Evolutionary conservation across 495 filamentous ascomycete species (phyloP).

Genomic region (Immersiella caudata): DNA sequence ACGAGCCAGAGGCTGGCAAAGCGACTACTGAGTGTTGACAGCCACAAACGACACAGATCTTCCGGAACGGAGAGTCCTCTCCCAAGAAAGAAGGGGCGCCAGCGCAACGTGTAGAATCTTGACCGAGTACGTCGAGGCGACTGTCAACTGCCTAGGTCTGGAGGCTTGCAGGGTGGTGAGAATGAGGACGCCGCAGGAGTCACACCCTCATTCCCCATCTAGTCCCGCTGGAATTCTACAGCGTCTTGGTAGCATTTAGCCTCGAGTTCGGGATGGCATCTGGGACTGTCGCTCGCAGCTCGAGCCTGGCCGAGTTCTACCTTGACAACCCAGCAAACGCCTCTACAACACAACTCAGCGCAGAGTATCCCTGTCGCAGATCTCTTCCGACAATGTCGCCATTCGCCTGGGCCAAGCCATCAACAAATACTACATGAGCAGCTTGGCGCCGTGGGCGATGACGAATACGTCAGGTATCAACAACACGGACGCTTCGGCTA

Average conservation of each 20-base stretch:
- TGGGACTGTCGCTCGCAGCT: not conserved
- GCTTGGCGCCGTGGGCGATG: not conserved
- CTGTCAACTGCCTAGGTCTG: not conserved
- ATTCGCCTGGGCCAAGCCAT: not conserved
- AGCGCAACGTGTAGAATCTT: not conserved
- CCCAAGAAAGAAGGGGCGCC: not conserved
- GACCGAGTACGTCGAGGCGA: slow-evolving; percentile 1
- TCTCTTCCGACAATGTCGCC: not conserved
- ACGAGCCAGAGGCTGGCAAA: no score
- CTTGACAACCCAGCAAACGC: not conserved
- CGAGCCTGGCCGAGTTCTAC: not conserved
- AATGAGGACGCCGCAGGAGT: no score
- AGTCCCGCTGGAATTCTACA: not conserved
- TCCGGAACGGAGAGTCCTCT: not conserved
- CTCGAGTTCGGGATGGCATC: not conserved
- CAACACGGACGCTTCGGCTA: not conserved
- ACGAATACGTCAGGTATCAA: slow-evolving; percentile 8
- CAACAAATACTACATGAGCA: not conserved
- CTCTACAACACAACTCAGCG: not conserved
- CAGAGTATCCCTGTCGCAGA: not conserved
- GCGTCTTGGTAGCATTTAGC: not conserved
- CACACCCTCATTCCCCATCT: not conserved
- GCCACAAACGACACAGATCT: not conserved
- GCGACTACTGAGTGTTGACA: no score
- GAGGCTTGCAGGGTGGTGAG: no score